Evolutionary conservation across 352 stramenopile species (phyloP).

Genomic region (Pythium guiyangense): DNA sequence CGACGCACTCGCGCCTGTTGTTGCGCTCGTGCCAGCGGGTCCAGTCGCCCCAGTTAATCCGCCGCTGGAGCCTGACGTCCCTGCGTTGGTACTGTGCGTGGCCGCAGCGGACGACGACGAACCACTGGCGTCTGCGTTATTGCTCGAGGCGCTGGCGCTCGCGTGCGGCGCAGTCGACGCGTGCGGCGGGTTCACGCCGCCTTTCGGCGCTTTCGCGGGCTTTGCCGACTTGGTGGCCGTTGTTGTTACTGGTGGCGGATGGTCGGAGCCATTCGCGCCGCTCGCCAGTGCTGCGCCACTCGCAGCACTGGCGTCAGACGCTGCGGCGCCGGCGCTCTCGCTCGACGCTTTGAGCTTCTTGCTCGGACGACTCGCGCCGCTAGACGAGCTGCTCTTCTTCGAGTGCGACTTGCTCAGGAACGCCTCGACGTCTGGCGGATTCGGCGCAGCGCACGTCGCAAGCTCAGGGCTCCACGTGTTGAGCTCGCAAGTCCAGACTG

Average conservation of each 20-base stretch:
- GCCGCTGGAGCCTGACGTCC: not conserved
- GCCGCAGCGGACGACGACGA: no score
- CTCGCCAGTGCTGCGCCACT: not conserved
- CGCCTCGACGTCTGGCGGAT: conserved; percentile 67
- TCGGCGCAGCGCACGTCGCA: conserved; percentile 60
- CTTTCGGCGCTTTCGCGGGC: conserved; percentile 9
- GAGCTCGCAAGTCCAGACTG: conserved; percentile 84
- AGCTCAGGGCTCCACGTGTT: conserved; percentile 78
- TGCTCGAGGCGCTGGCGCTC: not conserved
- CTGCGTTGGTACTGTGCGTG: no score
- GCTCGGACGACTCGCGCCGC: conserved; percentile 15
- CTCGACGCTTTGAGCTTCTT: conserved; percentile 41
- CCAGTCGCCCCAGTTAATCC: not conserved
- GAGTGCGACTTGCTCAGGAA: conserved; percentile 59
- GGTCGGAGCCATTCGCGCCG: not conserved
- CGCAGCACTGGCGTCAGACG: not conserved
- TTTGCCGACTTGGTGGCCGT: conserved; percentile 3
- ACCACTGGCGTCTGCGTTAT: no score
- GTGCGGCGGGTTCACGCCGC: not conserved
- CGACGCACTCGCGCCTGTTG: not conserved
- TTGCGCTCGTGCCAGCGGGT: not conserved
- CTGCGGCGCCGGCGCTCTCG: not conserved
- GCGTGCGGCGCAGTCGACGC: not conserved
- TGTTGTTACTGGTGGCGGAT: not conserved
- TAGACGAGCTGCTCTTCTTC: conserved; percentile 32